Conservation (phyloP, 164 flowering plant genomes). For the Magnolia changhungtana region DNA sequence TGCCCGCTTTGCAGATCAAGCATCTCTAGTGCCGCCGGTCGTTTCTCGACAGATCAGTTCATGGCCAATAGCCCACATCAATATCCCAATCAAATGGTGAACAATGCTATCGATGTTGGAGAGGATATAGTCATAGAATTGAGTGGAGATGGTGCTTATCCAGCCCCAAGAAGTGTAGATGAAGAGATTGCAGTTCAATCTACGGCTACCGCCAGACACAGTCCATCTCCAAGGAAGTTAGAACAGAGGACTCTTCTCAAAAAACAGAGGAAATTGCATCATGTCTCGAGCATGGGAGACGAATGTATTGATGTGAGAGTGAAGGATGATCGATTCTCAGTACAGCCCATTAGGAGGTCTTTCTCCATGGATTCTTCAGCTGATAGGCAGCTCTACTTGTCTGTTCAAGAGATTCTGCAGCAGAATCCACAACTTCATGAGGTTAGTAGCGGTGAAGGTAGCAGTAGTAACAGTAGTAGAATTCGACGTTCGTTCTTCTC, state of each 20-base stretch:
- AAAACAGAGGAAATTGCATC: conserved; percentile 37
- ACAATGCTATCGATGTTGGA: conserved; percentile 28
- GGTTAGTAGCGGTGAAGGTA: conserved; percentile 38
- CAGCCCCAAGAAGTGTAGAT: conserved; percentile 22
- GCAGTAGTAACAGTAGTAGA: conserved; percentile 36
- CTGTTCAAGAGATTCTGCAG: conserved; percentile 56
- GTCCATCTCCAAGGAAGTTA: conserved; percentile 37
- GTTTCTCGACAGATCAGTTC: conserved; percentile 27
- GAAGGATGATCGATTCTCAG: conserved; percentile 48
- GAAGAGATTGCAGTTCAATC: conserved; percentile 23
- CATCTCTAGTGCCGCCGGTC: conserved; percentile 37
- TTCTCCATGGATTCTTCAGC: conserved; percentile 85
- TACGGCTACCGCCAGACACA: conserved; percentile 8
- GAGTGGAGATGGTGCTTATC: conserved; percentile 24
- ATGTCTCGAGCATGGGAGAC: conserved; percentile 73
- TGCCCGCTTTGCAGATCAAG: conserved; percentile 91
- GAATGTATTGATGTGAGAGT: conserved; percentile 68
- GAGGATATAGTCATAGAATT: conserved; percentile 68
- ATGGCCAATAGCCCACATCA: conserved; percentile 32
- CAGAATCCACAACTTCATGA: conserved; percentile 35
- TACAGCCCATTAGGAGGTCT: conserved; percentile 79
- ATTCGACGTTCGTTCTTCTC: conserved; percentile 60
- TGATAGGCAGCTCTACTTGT: conserved; percentile 56
- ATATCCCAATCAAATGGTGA: conserved; percentile 29
- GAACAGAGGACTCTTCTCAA: conserved; percentile 27